These are phyloP conservation scores for Trypanosoma melophagium DNA, from an alignment of 208 protist species.

Conservation along the genomic window DNA sequence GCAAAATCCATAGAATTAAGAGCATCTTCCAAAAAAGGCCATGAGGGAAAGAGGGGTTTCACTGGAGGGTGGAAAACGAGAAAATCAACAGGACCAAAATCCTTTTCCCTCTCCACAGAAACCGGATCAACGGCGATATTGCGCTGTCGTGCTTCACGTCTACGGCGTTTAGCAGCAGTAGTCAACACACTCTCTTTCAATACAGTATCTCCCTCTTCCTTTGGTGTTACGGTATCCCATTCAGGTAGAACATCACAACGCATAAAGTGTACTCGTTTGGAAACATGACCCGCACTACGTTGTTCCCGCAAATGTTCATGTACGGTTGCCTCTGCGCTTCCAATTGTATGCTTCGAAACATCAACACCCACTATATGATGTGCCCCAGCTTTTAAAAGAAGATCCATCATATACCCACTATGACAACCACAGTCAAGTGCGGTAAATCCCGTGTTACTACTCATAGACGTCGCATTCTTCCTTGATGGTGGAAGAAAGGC, in stretches of 20 bases:
- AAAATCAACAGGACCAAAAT: constrained; percentile 40
- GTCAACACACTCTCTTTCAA: constrained; percentile 8
- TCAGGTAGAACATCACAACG: constrained; percentile 30
- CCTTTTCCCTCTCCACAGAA: constrained; percentile 1
- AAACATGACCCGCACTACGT: constrained; percentile 23
- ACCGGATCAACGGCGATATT: constrained; percentile 4
- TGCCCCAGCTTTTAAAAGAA: constrained; percentile 69
- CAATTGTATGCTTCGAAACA: constrained; percentile 32
- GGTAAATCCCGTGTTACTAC: constrained; percentile 30
- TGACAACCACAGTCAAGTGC: constrained; percentile 77
- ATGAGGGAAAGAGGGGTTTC: constrained; percentile 25
- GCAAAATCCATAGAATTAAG: background rate
- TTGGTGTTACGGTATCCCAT: background rate
- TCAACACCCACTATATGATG: constrained; percentile 51
- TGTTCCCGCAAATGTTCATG: constrained; percentile 53
- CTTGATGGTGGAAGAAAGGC: constrained; percentile 35
- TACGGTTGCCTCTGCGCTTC: constrained; percentile 63
- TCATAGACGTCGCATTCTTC: background rate
- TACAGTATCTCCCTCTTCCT: background rate
- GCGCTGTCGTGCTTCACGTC: constrained; percentile 18
- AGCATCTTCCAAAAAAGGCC: constrained; percentile 18
- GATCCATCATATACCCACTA: constrained; percentile 61
- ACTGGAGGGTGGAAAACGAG: constrained; percentile 47
- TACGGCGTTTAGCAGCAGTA: constrained; percentile 31
- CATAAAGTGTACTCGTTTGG: constrained; percentile 25